Percentiles rank a stretch among this genome's conserved stretches.
These are phyloP conservation scores for Dactylella cylindrospora DNA, from an alignment of 2,329 filamentous ascomycete genomes.

Conservation along the genomic window DNA sequence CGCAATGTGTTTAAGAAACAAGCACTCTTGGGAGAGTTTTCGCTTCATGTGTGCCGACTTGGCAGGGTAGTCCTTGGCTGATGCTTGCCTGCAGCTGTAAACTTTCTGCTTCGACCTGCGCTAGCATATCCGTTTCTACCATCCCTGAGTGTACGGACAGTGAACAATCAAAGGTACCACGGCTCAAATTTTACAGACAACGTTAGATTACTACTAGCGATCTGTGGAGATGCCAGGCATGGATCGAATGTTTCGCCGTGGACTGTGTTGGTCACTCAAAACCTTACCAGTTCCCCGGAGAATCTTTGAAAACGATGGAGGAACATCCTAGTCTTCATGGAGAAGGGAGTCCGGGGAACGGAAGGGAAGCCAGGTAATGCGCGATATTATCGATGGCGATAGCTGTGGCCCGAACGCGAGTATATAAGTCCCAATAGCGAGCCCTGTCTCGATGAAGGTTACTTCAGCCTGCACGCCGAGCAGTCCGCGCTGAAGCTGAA, in stretches of 20 bases:
- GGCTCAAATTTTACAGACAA: conserved; percentile 22
- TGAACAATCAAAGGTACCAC: conserved; percentile 28
- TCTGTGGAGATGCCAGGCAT: conserved; percentile 2
- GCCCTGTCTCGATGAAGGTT: neutral
- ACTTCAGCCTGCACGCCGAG: neutral
- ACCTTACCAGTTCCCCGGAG: conserved; percentile 21
- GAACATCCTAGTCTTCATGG: conserved; percentile 6
- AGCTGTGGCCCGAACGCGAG: neutral
- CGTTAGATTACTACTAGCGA: neutral
- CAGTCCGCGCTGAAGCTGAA: neutral
- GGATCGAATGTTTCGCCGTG: conserved; percentile 40
- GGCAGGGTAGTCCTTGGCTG: conserved; percentile 32
- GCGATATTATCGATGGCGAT: conserved; percentile 7
- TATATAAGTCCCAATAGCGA: neutral
- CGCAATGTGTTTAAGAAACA: conserved; percentile 32
- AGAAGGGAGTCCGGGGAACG: conserved; percentile 9
- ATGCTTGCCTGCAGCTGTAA: conserved; percentile 25
- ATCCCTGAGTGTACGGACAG: no score
- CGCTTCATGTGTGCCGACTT: conserved; percentile 27
- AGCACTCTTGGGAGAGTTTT: conserved; percentile 10
- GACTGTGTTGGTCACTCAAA: conserved; percentile 28
- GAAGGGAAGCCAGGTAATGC: conserved; percentile 1
- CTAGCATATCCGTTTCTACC: conserved; percentile 38
- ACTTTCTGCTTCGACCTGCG: conserved; percentile 14
- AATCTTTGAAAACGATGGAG: conserved; percentile 27